Base-by-base conservation (phyloP, 202 grass and related monocot genomes). In the Sporobolus alterniflorus region DNA sequence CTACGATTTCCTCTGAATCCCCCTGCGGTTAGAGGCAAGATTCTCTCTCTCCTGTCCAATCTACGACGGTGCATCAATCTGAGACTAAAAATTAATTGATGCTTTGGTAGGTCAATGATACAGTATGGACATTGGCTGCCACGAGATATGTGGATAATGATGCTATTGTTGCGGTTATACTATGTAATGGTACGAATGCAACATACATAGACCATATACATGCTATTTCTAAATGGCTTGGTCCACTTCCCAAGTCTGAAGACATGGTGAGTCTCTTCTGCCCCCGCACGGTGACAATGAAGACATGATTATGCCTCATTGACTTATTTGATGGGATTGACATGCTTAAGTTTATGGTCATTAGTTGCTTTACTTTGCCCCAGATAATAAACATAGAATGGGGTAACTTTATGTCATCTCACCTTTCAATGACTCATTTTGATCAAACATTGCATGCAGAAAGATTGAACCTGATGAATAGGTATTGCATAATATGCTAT, bases 351-450 rank as follows among this genome's bases (percentile, higher is more conserved):
- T 42, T 47, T 54, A 14, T 41, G 25, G 49, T 74, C 66, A 74
- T 69, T 28, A 54, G 28, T 41, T 82, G 48, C 7, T 84, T 14
- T 77, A 9, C 50, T 84, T 64, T 73, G 20, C 46, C 46, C 84
- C 62, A 94, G 91, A 89, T 92, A 79, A 92, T 97, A 87, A 92
- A 97, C 71, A 94, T 92, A 92, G 94, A 97, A 73, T 94, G 94
- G 92, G 94, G 89, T 9, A 92, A 94, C 81, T 97, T 97, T 42
- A 90, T 74, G 85, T 94, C 88, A 34, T 89, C 91, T 54, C 91
- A 92, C 81, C 94, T 97, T 83, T 88, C 94, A 56, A 40, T 92
- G 55, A 94, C 88, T 66, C 92, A 97, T 75, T 97, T 87, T 76
- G 92, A 91, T 54, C 79, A 83, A 81, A 85, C 73, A 20, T 86